phyloP scores from a whole-genome alignment of 2,329 filamentous ascomycete species.

The Exophiala aquamarina region DNA sequence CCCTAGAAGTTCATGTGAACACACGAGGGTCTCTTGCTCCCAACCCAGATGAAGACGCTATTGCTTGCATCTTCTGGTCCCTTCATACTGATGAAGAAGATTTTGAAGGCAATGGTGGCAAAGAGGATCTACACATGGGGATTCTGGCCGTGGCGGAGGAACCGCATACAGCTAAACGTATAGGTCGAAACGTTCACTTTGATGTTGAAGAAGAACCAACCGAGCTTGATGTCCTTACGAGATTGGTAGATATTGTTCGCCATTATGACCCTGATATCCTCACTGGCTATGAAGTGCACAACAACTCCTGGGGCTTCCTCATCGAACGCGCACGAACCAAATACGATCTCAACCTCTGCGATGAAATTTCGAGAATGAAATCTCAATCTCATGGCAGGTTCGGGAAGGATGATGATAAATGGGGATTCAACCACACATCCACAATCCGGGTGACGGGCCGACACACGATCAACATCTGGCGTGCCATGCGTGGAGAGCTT shows the following conservation, averaged over 20 bases:
- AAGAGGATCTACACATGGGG: conserved; percentile 61
- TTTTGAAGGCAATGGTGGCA: conserved; percentile 40
- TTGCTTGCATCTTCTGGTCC: conserved; percentile 88
- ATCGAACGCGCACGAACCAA: conserved; percentile 84
- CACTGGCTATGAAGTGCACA: conserved; percentile 92
- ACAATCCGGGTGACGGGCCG: conserved; percentile 89
- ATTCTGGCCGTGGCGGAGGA: conserved; percentile 70
- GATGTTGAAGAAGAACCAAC: conserved; percentile 73
- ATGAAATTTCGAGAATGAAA: conserved; percentile 89
- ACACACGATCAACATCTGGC: conserved; percentile 96
- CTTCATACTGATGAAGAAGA: conserved; percentile 71
- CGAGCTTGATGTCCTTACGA: conserved; percentile 81
- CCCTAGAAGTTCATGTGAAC: conserved; percentile 88
- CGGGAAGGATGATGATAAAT: conserved; percentile 81
- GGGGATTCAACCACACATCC: conserved; percentile 93
- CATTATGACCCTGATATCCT: conserved; percentile 85
- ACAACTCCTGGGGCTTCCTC: conserved; percentile 90
- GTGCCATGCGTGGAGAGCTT: conserved; percentile 90
- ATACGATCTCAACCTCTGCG: conserved; percentile 87
- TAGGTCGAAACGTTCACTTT: conserved; percentile 61
- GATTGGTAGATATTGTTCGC: conserved; percentile 84
- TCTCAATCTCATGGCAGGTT: conserved; percentile 78
- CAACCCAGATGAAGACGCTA: conserved; percentile 86
- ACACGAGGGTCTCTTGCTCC: conserved; percentile 77
- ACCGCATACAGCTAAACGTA: conserved; percentile 57